Base-by-base conservation (phyloP, 2,329 filamentous ascomycete species). In the Rhinocladiella mackenziei region DNA sequence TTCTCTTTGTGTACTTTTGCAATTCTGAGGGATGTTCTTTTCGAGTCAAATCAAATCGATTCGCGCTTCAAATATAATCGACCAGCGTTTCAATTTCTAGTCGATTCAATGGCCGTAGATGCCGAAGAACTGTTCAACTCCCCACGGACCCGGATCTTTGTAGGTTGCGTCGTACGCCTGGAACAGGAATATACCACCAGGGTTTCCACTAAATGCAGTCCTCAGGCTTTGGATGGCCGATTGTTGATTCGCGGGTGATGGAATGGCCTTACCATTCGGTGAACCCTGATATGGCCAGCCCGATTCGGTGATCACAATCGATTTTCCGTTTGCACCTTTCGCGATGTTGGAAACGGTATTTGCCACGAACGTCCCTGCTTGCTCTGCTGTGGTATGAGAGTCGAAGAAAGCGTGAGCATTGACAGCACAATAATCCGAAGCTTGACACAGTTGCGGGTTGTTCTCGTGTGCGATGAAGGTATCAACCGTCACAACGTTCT, bases 361-460 rank as follows among this genome's bases (percentile, higher is more conserved):
- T 28, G 71, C 63, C 28, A 89, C 76, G 64, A 87, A 94, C 1
- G 62, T 56, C 3, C 88, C 88, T 2, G 87, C 80, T 22, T 77
- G 65, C 1, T 69, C 65, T 1, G 86, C 76, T 2, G 65, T 62
- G 18, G 77, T 76, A 34, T 76, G 77, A 3, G 72, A 65, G 56
- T 94, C 84, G 64, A 92, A 94, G 75, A 89, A 94, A 9, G 87
- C 78, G 64, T 94, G 88, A 54, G 81, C 78, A 66, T 95, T 94
- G 61, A 84, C 77, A 11, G 86, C 84, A 58, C 83, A 87, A 67
- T 85, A 86, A 60, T 94, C 87, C 1, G 84, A 86, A 33, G 71
- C 73, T 18, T 80, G 64, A 66, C 88, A 94, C 35, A 95, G 74
- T 39, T 76, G 68, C 0, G 83, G 82, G 56, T 91, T 76, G 38